Evolutionary conservation across 148 eudicot genomes (phyloP), one percentile per base, ranked within the genome.

Genomic region (Nepenthes gracilis): DNA sequence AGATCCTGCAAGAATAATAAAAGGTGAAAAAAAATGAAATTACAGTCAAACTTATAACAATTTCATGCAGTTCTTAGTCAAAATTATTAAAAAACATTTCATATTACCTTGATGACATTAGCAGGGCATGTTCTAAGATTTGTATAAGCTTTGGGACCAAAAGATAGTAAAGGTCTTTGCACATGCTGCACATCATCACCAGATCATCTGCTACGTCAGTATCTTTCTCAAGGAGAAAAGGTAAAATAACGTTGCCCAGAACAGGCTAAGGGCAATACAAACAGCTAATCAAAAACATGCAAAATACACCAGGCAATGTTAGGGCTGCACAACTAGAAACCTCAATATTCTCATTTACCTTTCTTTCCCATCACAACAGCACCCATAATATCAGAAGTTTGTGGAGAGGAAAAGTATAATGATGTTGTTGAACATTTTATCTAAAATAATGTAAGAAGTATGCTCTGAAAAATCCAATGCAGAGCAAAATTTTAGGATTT

Each of bases 61-160:
- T 33, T 5, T 14, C 7, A 50, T n/a, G 55, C 14, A 52, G 32
- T 13, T 13, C 55, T 52, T 52, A 23, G 6, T 2, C 14, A 52
- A 4, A 52, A 6, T 5, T 6, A 52, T 52, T 52, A 11, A 52
- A 1, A 52, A 52, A 52, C 32, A 52, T 33, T 23, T 14, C 2
- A 64, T 47, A 55, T 56, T 72, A 88, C 98, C 98, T 93, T 79
- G 75, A 74, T 79, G 71, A 93, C 89, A 72, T 85, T 75, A 32
- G 85, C 71, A 12, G 99, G 99, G 58, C 69, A 75, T 62, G 99
- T 88, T 67, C 67, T 79, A 58, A 89, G 95, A 77, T 70, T 81
- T 66, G 80, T 74, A 64, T 86, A 86, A 60, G 95, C 85, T 75
- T 93, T 93, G 57, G 97, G 97, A 63, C 99, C 99, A 81, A 93